A percentile compares a stretch with the other conserved stretches of the same genome.
Conservation (phyloP, 352 stramenopile species). For the Phytophthora macrochlamydospora region DNA sequence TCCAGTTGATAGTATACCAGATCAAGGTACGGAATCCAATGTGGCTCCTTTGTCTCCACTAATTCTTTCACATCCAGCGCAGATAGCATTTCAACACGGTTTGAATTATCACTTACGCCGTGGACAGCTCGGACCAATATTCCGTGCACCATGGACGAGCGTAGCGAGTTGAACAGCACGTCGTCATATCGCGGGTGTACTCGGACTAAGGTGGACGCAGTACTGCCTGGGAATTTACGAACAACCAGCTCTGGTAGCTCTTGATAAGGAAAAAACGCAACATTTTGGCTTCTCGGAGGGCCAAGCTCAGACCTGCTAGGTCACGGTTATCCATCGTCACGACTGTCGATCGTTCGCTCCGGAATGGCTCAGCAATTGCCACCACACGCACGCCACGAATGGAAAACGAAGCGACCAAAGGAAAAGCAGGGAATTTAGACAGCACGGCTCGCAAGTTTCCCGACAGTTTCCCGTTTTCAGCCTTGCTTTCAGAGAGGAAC, state of each 20-base stretch:
- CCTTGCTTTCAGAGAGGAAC: conserved; percentile 40
- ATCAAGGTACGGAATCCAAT: conserved; percentile 70
- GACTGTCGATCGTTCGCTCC: conserved; percentile 43
- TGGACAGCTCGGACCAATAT: conserved; percentile 50
- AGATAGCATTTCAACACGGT: conserved; percentile 50
- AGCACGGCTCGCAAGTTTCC: conserved; percentile 29
- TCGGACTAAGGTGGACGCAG: conserved; percentile 47
- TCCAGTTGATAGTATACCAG: conserved; percentile 64
- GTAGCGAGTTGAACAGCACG: conserved; percentile 61
- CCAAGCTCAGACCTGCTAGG: conserved; percentile 47
- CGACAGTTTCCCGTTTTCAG: conserved; percentile 27
- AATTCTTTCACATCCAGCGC: conserved; percentile 62
- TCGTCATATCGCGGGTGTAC: conserved; percentile 64
- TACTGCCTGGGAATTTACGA: conserved; percentile 41
- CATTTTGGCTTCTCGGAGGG: conserved; percentile 54
- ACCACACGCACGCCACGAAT: conserved; percentile 63
- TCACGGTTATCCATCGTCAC: conserved; percentile 57
- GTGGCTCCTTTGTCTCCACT: conserved; percentile 35
- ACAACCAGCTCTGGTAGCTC: conserved; percentile 68
- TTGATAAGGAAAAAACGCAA: conserved; percentile 66
- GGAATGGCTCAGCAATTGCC: conserved; percentile 50
- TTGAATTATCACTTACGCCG: conserved; percentile 11
- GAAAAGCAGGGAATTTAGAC: conserved; percentile 53
- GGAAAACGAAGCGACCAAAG: conserved; percentile 61
- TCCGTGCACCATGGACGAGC: conserved; percentile 65